phyloP scores from a whole-genome alignment of 139 green algal species.

The Chlorella sp. region DNA sequence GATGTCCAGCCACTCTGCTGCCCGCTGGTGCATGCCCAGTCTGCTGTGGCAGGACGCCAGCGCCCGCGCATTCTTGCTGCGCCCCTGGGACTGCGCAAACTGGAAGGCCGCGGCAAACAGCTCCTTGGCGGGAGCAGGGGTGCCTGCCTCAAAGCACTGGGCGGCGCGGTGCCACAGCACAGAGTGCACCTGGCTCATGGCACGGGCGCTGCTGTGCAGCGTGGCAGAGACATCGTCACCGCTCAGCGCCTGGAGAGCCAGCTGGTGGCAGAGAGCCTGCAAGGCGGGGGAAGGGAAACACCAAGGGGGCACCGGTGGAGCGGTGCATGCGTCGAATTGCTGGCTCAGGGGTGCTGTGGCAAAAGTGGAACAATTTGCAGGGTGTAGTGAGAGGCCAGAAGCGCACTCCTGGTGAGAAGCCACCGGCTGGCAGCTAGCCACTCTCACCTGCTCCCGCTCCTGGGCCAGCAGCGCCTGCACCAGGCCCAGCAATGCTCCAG shows the following conservation, averaged over 20 bases:
- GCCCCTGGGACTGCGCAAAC: neutral
- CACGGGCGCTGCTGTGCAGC: neutral
- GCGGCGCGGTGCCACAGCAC: slow-evolving; percentile 25
- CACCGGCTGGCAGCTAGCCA: neutral
- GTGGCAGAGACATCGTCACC: neutral
- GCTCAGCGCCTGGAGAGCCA: slow-evolving; percentile 9
- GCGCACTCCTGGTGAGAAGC: too few relatives aligned
- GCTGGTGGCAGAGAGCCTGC: slow-evolving; percentile 2
- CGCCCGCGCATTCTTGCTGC: slow-evolving; percentile 10
- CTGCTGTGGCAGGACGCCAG: slow-evolving; percentile 22
- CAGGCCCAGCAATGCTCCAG: neutral
- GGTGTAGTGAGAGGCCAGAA: neutral
- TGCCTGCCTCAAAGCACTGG: neutral
- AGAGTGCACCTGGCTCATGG: neutral
- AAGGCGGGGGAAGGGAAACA: neutral
- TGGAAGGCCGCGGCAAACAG: slow-evolving; percentile 29
- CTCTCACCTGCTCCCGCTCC: neutral
- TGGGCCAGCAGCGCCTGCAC: slow-evolving; percentile 16
- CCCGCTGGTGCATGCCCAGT: slow-evolving; percentile 20
- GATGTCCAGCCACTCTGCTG: slow-evolving; percentile 33
- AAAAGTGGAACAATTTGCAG: neutral
- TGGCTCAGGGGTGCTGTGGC: neutral
- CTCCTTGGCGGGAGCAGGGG: neutral
- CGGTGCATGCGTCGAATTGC: neutral
- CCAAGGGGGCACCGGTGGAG: neutral